These are phyloP conservation scores for Chrysoporthe deuterocubensis DNA, from an alignment of 2,329 filamentous ascomycete species.

Conservation along the genomic window DNA sequence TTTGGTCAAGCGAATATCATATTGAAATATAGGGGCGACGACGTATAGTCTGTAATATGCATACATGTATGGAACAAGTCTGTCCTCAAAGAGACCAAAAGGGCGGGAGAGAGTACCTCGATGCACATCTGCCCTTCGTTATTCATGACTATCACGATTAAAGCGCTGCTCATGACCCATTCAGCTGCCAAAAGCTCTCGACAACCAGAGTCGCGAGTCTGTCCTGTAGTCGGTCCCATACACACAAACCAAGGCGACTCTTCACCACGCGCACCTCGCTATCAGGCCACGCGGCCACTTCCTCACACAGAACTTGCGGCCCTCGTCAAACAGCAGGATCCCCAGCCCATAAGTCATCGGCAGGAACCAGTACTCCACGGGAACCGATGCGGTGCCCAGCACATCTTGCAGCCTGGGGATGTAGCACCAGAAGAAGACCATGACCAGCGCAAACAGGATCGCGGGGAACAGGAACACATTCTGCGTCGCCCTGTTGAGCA, in stretches of 20 bases:
- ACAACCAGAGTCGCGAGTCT: too few relatives aligned
- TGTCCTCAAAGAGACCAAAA: neutral
- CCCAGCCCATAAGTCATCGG: slow-evolving; percentile 73
- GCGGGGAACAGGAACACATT: slow-evolving; percentile 74
- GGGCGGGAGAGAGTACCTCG: too few relatives aligned
- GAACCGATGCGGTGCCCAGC: slow-evolving; percentile 65
- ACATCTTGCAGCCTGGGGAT: slow-evolving; percentile 66
- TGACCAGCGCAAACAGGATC: slow-evolving; percentile 68
- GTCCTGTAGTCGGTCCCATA: too few relatives aligned
- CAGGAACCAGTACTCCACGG: slow-evolving; percentile 76
- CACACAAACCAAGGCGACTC: too few relatives aligned
- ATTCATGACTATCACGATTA: too few relatives aligned
- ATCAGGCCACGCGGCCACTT: slow-evolving; percentile 60
- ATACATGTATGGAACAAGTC: neutral
- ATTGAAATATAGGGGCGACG: too few relatives aligned
- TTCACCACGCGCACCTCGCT: slow-evolving; percentile 67
- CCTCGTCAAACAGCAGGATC: slow-evolving; percentile 68
- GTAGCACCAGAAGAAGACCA: slow-evolving; percentile 74
- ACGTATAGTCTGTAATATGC: too few relatives aligned
- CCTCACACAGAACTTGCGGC: slow-evolving; percentile 65
- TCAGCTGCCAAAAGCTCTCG: too few relatives aligned
- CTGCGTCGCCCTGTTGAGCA: slow-evolving; percentile 66
- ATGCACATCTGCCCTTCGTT: too few relatives aligned
- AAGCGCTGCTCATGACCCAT: too few relatives aligned
- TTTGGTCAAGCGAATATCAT: too few relatives aligned